Evolutionary conservation across 1,139 yeast genomes (phyloP).

Genomic region (Lodderomyces elongisporus): DNA sequence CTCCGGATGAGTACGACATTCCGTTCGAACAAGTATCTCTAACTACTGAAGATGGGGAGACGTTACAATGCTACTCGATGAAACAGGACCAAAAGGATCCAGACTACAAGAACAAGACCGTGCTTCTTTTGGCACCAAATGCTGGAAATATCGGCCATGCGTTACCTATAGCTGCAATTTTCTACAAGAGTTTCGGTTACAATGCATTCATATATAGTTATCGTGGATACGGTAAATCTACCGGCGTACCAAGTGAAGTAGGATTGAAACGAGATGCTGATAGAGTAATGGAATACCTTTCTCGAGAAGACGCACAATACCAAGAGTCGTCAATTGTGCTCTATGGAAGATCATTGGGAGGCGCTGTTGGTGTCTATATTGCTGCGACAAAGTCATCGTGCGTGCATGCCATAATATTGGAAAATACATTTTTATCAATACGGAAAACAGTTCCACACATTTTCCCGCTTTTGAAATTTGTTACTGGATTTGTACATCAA

Average conservation of each 20-base stretch:
- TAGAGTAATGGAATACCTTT: slow-evolving; percentile 58
- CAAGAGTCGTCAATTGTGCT: slow-evolving; percentile 53
- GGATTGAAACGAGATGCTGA: slow-evolving; percentile 86
- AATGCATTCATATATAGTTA: slow-evolving; percentile 86
- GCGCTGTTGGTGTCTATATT: slow-evolving; percentile 86
- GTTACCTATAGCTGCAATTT: slow-evolving; percentile 72
- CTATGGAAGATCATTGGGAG: slow-evolving; percentile 91
- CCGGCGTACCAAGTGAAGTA: slow-evolving; percentile 69
- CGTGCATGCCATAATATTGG: slow-evolving; percentile 66
- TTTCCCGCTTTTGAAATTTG: slow-evolving; percentile 60
- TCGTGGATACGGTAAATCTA: slow-evolving; percentile 86
- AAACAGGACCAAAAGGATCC: slow-evolving; percentile 42
- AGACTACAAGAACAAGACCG: slow-evolving; percentile 57
- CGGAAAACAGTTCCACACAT: slow-evolving; percentile 78
- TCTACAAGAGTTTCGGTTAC: slow-evolving; percentile 60
- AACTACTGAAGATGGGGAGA: slow-evolving; percentile 62
- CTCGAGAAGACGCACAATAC: slow-evolving; percentile 47
- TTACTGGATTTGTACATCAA: slow-evolving; percentile 67
- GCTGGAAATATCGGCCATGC: slow-evolving; percentile 97
- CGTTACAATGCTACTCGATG: slow-evolving; percentile 38
- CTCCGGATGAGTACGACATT: slow-evolving; percentile 70
- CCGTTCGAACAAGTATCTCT: slow-evolving; percentile 62
- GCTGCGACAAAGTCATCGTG: slow-evolving; percentile 51
- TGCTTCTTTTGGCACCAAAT: slow-evolving; percentile 80
- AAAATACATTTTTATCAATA: slow-evolving; percentile 80